phyloP scores from a whole-genome alignment of 140 eudicot species.

The Bidens hawaiensis region DNA sequence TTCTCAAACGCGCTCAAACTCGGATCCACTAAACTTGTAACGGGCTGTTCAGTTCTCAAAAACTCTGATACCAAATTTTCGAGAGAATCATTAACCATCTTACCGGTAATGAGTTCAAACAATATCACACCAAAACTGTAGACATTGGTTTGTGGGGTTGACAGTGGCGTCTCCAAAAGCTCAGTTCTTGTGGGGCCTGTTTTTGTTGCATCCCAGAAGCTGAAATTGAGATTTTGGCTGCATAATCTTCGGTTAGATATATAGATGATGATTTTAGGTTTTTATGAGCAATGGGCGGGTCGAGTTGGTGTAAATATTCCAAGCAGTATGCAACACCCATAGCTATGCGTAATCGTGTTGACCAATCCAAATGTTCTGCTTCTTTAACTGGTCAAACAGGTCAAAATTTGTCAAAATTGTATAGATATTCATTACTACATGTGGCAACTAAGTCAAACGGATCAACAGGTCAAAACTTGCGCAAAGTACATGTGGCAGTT shows the following conservation, averaged over 20 bases:
- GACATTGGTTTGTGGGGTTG: slow-evolving; percentile 53
- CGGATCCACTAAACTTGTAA: slow-evolving; percentile 54
- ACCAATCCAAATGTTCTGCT: slow-evolving; percentile 83
- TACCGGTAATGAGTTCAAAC: slow-evolving; percentile 72
- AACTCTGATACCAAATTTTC: slow-evolving; percentile 38
- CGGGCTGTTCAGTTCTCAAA: slow-evolving; percentile 28
- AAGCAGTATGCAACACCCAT: slow-evolving; percentile 85
- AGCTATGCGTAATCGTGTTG: slow-evolving; percentile 53
- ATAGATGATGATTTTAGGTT: slow-evolving; percentile 64
- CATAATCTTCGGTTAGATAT: slow-evolving; percentile 79
- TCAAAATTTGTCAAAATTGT: too few species aligned
- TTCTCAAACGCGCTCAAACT: slow-evolving; percentile 34
- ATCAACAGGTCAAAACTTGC: background rate
- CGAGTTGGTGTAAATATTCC: slow-evolving; percentile 71
- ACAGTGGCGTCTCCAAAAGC: slow-evolving; percentile 32
- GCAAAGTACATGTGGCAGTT: too few species aligned
- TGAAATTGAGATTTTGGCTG: slow-evolving; percentile 77
- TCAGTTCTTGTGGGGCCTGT: slow-evolving; percentile 42
- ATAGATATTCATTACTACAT: background rate
- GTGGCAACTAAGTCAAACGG: background rate
- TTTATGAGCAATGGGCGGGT: slow-evolving; percentile 53
- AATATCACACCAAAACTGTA: slow-evolving; percentile 63
- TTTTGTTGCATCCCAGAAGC: slow-evolving; percentile 61
- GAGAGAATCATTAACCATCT: slow-evolving; percentile 34
- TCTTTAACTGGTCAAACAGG: slow-evolving; percentile 57